phyloP scores from a whole-genome alignment of 768 basidiomycete genomes.

The Agaricus sinodeliciosus region DNA sequence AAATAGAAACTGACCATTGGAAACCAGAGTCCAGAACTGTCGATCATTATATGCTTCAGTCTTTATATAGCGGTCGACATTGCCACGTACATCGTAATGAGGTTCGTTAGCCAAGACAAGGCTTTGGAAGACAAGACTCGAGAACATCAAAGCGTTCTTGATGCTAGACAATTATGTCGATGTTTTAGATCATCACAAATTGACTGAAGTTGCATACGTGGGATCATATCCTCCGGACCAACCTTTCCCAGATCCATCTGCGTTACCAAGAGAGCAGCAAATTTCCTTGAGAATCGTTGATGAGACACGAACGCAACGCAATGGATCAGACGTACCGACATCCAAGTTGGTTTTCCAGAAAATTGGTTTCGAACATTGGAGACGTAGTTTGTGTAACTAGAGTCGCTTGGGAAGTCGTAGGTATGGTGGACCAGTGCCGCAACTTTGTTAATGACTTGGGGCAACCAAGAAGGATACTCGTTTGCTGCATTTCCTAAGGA shows the following conservation, averaged over 20 bases:
- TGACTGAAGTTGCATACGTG: conserved; percentile 16
- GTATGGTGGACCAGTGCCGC: conserved; percentile 36
- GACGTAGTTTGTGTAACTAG: conserved; percentile 25
- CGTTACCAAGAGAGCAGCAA: conserved; percentile 29
- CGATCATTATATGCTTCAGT: not conserved
- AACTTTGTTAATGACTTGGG: conserved; percentile 27
- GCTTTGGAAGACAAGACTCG: conserved; percentile 31
- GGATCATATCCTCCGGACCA: conserved; percentile 31
- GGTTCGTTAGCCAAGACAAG: conserved; percentile 28
- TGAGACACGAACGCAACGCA: not conserved
- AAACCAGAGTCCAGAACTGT: conserved; percentile 35
- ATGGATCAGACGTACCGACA: conserved; percentile 23
- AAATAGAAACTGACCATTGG: conserved; percentile 18
- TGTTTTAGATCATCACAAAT: not conserved
- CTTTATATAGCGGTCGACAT: not conserved
- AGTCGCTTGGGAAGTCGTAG: conserved; percentile 38
- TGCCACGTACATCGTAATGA: conserved; percentile 28
- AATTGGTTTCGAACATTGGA: conserved; percentile 20
- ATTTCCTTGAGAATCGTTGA: conserved; percentile 21
- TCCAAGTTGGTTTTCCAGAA: conserved; percentile 29
- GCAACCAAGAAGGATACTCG: conserved; percentile 28
- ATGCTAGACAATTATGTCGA: conserved; percentile 16
- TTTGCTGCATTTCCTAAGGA: conserved; percentile 22
- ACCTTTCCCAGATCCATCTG: conserved; percentile 26
- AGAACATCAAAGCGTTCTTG: conserved; percentile 32